Evolutionary conservation across 2,329 filamentous ascomycete genomes (phyloP).

Genomic region (Huntiella decipiens): DNA sequence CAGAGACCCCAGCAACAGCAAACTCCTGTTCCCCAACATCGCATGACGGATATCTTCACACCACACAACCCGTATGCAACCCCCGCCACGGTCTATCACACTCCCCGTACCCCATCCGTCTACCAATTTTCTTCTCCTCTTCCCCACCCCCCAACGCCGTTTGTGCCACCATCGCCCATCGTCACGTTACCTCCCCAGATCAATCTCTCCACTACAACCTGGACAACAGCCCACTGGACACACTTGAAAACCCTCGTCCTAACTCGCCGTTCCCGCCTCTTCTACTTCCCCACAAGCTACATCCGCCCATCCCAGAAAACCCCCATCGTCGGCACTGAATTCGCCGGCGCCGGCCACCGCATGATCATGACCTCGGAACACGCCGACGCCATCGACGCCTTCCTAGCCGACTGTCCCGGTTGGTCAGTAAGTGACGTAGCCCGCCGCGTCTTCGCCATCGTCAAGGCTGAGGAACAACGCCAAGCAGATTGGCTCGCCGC

Average conservation of each 20-base stretch:
- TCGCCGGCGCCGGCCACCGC: slow-evolving; percentile 26
- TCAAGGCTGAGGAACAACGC: slow-evolving; percentile 10
- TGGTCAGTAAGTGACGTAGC: slow-evolving; percentile 32
- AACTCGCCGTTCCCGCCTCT: slow-evolving; percentile 25
- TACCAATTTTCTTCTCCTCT: neutral
- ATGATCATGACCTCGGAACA: slow-evolving; percentile 37
- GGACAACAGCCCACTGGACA: slow-evolving; percentile 35
- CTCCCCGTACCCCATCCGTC: slow-evolving; percentile 3
- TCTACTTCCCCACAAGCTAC: slow-evolving; percentile 17
- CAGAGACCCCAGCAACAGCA: neutral
- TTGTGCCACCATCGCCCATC: slow-evolving; percentile 16
- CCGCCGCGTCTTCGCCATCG: slow-evolving; percentile 29
- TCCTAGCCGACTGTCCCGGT: slow-evolving; percentile 25
- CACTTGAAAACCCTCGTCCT: slow-evolving; percentile 32
- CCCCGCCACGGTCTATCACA: neutral
- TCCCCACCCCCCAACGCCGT: slow-evolving; percentile 12
- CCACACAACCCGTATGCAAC: neutral
- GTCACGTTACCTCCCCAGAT: slow-evolving; percentile 6
- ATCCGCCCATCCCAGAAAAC: slow-evolving; percentile 13
- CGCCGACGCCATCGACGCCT: slow-evolving; percentile 37
- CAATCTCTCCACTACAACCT: slow-evolving; percentile 24
- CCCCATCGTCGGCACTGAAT: slow-evolving; percentile 28
- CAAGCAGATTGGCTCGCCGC: slow-evolving; percentile 7
- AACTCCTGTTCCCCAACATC: neutral
- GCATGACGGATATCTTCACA: slow-evolving; percentile 8